Conservation (phyloP, 352 stramenopile species). For the Phytophthora ramorum region DNA sequence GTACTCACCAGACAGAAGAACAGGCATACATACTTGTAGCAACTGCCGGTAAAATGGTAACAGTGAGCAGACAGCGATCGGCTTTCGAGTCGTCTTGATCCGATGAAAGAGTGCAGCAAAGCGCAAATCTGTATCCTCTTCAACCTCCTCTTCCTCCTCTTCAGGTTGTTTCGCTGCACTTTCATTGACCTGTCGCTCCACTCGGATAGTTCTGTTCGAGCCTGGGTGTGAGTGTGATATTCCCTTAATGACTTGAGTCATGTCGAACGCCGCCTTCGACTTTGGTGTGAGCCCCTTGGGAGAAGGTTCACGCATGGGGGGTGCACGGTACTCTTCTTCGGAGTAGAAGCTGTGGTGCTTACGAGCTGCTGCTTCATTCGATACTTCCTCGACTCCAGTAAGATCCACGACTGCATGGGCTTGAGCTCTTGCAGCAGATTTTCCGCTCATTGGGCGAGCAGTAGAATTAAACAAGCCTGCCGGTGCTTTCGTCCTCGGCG, state of each 20-base stretch:
- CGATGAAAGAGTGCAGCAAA: constrained; percentile 79
- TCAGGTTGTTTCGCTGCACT: constrained; percentile 26
- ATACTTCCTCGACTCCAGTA: constrained; percentile 49
- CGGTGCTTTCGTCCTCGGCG: constrained; percentile 16
- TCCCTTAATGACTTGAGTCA: constrained; percentile 69
- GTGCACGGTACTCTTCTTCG: constrained; percentile 58
- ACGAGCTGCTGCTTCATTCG: constrained; percentile 55
- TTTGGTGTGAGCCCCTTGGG: constrained; percentile 30
- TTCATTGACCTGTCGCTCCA: constrained; percentile 15
- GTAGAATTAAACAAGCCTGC: constrained; percentile 23
- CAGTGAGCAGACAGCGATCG: constrained; percentile 71
- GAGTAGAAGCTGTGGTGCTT: constrained; percentile 81
- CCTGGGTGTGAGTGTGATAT: constrained; percentile 60
- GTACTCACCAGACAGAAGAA: constrained; percentile 74
- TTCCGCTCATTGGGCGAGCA: constrained; percentile 61
- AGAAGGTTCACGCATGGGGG: constrained; percentile 27
- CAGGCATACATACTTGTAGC: constrained; percentile 77
- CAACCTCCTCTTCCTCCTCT: constrained; percentile 58
- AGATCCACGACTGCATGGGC: constrained; percentile 50
- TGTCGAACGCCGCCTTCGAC: constrained; percentile 59
- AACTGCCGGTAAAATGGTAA: constrained; percentile 87
- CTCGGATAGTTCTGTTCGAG: constrained; percentile 27
- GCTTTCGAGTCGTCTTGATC: constrained; percentile 85
- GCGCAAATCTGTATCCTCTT: constrained; percentile 54
- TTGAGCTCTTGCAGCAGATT: constrained; percentile 65